phyloP scores from a whole-genome alignment of 2,329 filamentous ascomycete species.

The Ceratocystis albifundus region DNA sequence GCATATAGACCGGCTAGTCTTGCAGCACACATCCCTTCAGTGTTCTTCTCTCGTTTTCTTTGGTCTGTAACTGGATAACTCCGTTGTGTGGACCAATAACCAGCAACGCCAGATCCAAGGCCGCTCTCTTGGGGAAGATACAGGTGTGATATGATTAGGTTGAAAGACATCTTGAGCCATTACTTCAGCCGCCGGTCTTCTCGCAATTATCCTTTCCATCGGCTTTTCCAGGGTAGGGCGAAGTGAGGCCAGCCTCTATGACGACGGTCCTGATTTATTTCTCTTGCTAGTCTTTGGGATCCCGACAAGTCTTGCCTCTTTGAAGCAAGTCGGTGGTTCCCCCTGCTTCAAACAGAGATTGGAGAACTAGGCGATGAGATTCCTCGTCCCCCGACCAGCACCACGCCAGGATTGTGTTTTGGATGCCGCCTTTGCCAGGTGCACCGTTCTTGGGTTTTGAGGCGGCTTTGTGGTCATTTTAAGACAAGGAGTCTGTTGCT shows the following conservation, averaged over 20 bases:
- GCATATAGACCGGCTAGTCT: no score
- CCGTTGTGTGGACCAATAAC: no score
- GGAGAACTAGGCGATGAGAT: not conserved
- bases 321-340: not conserved
- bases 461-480: not conserved
- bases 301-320: not conserved
- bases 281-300: slow-evolving; percentile 22
- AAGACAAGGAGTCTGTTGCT: no score
- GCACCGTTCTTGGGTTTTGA: not conserved
- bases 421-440: no score
- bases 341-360: not conserved
- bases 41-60: no score
- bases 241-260: slow-evolving; percentile 27
- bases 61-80: no score
- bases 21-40: no score
- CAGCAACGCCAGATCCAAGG: no score
- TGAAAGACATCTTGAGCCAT: slow-evolving; percentile 25
- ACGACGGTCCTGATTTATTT: slow-evolving; percentile 24
- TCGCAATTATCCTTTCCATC: slow-evolving; percentile 26
- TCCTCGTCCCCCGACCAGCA: not conserved
- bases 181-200: slow-evolving; percentile 24
- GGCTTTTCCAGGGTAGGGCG: slow-evolving; percentile 28
- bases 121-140: no score
- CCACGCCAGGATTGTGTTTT: not conserved
- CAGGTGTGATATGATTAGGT: no score